Conservation (phyloP, 495 filamentous ascomycete genomes). For the Lentithecium fluviatile region DNA sequence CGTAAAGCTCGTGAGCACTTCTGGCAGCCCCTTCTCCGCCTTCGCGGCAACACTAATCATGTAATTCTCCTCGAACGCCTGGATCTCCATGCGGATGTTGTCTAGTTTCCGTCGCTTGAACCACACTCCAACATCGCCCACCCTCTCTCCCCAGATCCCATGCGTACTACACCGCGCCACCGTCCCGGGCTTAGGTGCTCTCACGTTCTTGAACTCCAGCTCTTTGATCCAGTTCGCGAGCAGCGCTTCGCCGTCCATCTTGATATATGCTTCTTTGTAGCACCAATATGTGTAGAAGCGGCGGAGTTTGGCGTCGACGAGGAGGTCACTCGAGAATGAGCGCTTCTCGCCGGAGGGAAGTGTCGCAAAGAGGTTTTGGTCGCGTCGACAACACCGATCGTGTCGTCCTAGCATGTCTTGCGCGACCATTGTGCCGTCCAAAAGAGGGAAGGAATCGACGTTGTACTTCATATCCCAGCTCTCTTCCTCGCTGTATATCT, state of each 20-base stretch:
- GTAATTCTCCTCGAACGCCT: conserved; percentile 60
- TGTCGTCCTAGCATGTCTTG: conserved; percentile 38
- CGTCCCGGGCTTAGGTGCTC: conserved; percentile 52
- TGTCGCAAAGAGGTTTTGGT: conserved; percentile 38
- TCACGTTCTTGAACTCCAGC: conserved; percentile 65
- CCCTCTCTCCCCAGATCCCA: conserved; percentile 52
- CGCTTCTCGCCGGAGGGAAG: conserved; percentile 36
- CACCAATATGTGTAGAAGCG: conserved; percentile 88
- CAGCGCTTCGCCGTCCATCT: conserved; percentile 87
- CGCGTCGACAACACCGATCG: conserved; percentile 37
- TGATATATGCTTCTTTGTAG: conserved; percentile 87
- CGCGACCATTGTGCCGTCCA: conserved; percentile 39
- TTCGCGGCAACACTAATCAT: conserved; percentile 59
- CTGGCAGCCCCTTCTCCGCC: conserved; percentile 36
- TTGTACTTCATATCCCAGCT: conserved; percentile 57
- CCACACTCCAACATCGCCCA: conserved; percentile 54
- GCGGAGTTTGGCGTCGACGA: conserved; percentile 61
- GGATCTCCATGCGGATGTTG: conserved; percentile 60
- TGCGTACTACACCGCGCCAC: conserved; percentile 38
- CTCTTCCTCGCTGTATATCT: conserved; percentile 67
- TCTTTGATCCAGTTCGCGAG: conserved; percentile 74
- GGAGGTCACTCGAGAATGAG: conserved; percentile 40
- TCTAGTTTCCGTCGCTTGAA: conserved; percentile 50
- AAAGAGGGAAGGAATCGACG: conserved; percentile 38
- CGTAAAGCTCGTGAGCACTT: conserved; percentile 24